Evolutionary conservation across 345 rosid species (phyloP).

Genomic region (Turritis glabra): DNA sequence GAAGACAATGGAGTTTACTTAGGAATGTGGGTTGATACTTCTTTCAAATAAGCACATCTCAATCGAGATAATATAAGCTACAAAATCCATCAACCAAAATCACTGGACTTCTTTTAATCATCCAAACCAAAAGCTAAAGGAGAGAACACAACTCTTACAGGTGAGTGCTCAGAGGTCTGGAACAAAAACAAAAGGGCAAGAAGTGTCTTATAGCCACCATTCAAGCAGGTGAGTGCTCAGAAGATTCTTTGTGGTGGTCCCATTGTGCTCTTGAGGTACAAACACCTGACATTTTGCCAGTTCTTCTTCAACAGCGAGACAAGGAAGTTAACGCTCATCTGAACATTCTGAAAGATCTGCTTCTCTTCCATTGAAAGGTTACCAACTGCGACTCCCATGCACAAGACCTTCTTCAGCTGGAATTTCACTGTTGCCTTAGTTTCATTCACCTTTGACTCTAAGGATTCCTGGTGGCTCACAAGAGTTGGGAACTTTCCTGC

Average conservation of each 20-base stretch:
- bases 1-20: too few relatives aligned
- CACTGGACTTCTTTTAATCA: neutral
- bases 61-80: neutral
- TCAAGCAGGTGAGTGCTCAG: constrained; percentile 21
- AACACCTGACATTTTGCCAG: constrained; percentile 70
- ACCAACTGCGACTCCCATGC: constrained; percentile 74
- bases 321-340: constrained; percentile 60
- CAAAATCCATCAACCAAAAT: constrained; percentile 6
- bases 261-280: constrained; percentile 58
- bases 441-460: constrained; percentile 62
- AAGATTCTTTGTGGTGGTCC: constrained; percentile 53
- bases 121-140: neutral
- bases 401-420: constrained; percentile 63
- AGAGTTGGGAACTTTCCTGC: constrained; percentile 71
- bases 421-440: constrained; percentile 62
- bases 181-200: neutral
- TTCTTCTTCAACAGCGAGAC: constrained; percentile 67
- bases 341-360: constrained; percentile 70
- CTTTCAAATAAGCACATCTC: neutral
- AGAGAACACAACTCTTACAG: constrained; percentile 9
- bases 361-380: constrained; percentile 63
- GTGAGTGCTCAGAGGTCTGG: neutral
- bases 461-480: constrained; percentile 58
- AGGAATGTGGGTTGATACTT: neutral
- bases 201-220: constrained; percentile 12